phyloP scores from a whole-genome alignment of 257 asterid species.

The Penstemon barbatus region DNA sequence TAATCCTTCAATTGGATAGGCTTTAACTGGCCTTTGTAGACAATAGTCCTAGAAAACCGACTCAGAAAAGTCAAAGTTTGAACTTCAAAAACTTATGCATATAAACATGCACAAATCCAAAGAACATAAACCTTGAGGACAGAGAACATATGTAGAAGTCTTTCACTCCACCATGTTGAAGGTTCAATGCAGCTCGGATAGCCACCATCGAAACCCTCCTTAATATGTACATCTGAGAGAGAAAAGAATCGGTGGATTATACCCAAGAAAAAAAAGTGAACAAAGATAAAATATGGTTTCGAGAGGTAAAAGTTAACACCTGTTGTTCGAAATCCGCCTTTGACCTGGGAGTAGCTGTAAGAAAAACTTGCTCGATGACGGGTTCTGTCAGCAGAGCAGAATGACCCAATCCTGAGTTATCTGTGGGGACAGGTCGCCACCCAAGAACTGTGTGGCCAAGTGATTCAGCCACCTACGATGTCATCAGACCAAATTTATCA shows the following conservation, averaged over 20 bases:
- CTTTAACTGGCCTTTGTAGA: slow-evolving; percentile 98
- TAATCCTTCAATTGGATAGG: slow-evolving; percentile 87
- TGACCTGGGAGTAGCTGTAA: slow-evolving; percentile 74
- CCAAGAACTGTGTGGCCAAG: slow-evolving; percentile 97
- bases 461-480: slow-evolving; percentile 86
- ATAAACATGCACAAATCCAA: not conserved
- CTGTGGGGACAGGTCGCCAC: slow-evolving; percentile 91
- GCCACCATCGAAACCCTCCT: slow-evolving; percentile 99
- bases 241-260: slow-evolving; percentile 2
- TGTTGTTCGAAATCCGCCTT: slow-evolving; percentile 91
- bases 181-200: slow-evolving; percentile 94
- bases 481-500: slow-evolving; percentile 18
- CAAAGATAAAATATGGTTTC: slow-evolving; percentile 11
- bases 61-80: slow-evolving; percentile 9
- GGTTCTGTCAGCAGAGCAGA: slow-evolving; percentile 99
- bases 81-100: slow-evolving; percentile 6
- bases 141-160: slow-evolving; percentile 96
- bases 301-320: slow-evolving; percentile 46
- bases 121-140: slow-evolving; percentile 77
- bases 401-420: slow-evolving; percentile 90
- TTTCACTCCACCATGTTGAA: slow-evolving; percentile 81
- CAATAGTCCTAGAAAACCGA: slow-evolving; percentile 67
- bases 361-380: slow-evolving; percentile 92
- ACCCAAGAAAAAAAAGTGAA: slow-evolving; percentile 4
- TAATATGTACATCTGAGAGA: slow-evolving; percentile 82